These are phyloP conservation scores for Colletotrichum chrysophilum DNA, from an alignment of 2,329 filamentous ascomycete species.

Conservation along the genomic window DNA sequence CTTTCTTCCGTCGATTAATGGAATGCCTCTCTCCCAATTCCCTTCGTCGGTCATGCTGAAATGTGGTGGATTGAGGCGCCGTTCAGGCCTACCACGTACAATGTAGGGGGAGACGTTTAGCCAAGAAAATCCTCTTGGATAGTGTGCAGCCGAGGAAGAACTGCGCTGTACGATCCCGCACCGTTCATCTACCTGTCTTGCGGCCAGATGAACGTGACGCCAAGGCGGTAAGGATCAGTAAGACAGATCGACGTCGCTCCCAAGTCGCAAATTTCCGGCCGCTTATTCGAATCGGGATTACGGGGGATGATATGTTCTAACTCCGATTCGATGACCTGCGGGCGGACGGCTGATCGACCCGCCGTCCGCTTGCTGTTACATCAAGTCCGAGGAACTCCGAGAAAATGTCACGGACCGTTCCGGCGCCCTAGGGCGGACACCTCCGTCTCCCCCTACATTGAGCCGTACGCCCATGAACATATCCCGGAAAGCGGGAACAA, in stretches of 20 bases:
- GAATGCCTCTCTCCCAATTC: neutral
- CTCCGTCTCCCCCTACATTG: neutral
- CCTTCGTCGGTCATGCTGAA: neutral
- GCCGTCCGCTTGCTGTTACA: neutral
- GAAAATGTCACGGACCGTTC: neutral
- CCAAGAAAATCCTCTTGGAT: accelerated
- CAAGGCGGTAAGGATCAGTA: neutral
- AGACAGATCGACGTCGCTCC: neutral
- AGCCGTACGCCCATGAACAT: neutral
- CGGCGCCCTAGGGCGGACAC: neutral
- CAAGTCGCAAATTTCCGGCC: neutral
- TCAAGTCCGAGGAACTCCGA: neutral
- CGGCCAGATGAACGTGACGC: neutral
- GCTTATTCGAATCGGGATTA: neutral
- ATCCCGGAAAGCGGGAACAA: neutral
- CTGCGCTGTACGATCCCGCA: too few species aligned
- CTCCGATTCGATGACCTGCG: neutral
- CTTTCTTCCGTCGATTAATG: accelerated
- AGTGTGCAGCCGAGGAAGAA: neutral
- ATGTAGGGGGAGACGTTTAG: neutral
- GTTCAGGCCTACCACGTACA: neutral
- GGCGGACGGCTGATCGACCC: neutral
- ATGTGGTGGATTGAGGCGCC: neutral
- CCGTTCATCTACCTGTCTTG: neutral
- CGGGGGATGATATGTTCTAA: neutral